A percentile compares a stretch with the other conserved stretches of the same genome.
Conservation (phyloP, 2,329 filamentous ascomycete species). For the Huntiella omanensis region DNA sequence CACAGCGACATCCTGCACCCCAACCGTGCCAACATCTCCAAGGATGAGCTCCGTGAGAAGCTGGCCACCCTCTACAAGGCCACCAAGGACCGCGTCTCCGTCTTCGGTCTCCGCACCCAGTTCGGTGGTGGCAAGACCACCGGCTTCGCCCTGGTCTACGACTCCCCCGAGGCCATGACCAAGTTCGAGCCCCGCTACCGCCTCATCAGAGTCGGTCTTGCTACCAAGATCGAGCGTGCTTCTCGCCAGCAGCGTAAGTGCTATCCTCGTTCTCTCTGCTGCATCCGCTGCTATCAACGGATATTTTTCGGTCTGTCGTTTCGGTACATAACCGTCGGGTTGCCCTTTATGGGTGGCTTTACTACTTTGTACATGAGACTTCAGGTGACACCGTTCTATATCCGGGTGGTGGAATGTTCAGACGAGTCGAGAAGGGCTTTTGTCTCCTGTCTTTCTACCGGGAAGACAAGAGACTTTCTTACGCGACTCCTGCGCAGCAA, state of each 20-base stretch:
- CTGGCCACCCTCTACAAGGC: conserved; percentile 94
- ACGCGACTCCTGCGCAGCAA: conserved; percentile 1
- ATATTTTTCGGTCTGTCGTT: background rate
- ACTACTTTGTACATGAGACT: background rate
- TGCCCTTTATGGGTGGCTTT: background rate
- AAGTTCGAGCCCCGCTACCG: conserved; percentile 99
- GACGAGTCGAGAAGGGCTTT: conserved; percentile 11
- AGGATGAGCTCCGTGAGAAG: conserved; percentile 94
- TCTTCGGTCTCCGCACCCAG: conserved; percentile 97
- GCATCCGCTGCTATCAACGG: conserved; percentile 8
- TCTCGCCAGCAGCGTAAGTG: conserved; percentile 97
- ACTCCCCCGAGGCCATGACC: conserved; percentile 95
- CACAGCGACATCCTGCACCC: conserved; percentile 97
- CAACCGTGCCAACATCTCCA: conserved; percentile 94
- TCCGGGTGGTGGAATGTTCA: conserved; percentile 6
- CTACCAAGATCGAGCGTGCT: conserved; percentile 89
- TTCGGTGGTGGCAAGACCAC: conserved; percentile 99
- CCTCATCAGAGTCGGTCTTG: conserved; percentile 81
- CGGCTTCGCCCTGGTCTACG: conserved; percentile 96
- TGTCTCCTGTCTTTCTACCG: conserved; percentile 8
- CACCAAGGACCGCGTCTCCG: conserved; percentile 89
- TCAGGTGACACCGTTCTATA: background rate
- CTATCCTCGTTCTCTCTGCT: conserved; percentile 12
- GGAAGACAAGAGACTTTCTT: conserved; percentile 12
- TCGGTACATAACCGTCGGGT: background rate